Conservation (phyloP, 2,329 filamentous ascomycete species). For the Myriangium duriaei region DNA sequence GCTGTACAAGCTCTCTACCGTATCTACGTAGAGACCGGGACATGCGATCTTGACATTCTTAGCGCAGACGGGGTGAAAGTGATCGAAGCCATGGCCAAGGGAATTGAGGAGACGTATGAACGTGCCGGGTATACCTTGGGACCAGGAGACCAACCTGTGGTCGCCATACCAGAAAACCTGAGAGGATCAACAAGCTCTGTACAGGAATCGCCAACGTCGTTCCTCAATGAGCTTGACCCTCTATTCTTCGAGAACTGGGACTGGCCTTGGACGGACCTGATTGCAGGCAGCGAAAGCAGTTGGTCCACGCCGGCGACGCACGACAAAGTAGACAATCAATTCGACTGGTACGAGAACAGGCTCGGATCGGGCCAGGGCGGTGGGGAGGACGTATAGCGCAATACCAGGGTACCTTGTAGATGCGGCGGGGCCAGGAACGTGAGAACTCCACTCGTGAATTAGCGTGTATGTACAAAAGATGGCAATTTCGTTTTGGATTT, state of each 20-base stretch:
- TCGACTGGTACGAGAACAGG: no score
- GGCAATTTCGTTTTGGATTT: no score
- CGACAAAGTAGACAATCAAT: no score
- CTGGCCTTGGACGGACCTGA: slow-evolving; percentile 4
- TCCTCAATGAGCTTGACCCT: background rate
- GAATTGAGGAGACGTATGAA: slow-evolving; percentile 2
- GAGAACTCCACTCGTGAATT: no score
- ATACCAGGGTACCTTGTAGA: no score
- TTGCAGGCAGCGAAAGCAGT: background rate
- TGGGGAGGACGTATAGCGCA: no score
- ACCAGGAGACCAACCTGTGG: background rate
- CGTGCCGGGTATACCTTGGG: background rate
- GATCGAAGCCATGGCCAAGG: background rate
- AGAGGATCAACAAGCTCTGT: background rate
- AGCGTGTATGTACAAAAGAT: no score
- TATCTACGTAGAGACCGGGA: slow-evolving; percentile 1
- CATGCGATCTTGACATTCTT: background rate
- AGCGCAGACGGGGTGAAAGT: background rate
- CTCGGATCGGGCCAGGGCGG: no score
- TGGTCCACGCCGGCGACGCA: background rate
- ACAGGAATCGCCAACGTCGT: background rate
- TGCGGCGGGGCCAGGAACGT: no score
- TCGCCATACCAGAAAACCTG: background rate
- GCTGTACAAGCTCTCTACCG: slow-evolving; percentile 2
- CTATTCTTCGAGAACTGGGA: slow-evolving; percentile 4